Percentiles rank a stretch among this genome's conserved stretches.
phyloP scores from a whole-genome alignment of 2,329 filamentous ascomycete genomes.

The Aquanectria penicillioides region DNA sequence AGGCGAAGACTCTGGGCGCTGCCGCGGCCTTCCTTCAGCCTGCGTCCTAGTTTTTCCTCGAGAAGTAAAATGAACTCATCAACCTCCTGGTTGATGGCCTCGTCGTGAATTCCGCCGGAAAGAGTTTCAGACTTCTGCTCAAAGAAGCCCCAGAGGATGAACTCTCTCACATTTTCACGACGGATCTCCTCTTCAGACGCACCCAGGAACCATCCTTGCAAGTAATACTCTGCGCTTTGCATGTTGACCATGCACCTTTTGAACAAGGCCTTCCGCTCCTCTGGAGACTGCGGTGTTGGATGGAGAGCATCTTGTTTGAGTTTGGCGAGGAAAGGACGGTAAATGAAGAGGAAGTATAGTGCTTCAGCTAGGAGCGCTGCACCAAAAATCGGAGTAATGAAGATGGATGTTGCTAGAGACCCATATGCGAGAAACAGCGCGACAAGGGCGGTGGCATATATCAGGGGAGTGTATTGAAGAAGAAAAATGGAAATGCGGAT shows the following conservation, averaged over 20 bases:
- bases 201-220: conserved; percentile 74
- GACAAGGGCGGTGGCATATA: conserved; percentile 48
- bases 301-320: conserved; percentile 52
- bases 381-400: conserved; percentile 33
- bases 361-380: conserved; percentile 51
- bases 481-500: conserved; percentile 57
- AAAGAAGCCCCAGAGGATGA: conserved; percentile 75
- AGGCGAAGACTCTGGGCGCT: conserved; percentile 67
- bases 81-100: conserved; percentile 53
- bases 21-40: conserved; percentile 64
- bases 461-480: conserved; percentile 55
- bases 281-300: conserved; percentile 52
- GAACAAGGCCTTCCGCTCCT: conserved; percentile 66
- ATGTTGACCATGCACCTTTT: conserved; percentile 64
- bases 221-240: conserved; percentile 63
- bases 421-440: conserved; percentile 35
- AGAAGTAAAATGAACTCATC: conserved; percentile 60
- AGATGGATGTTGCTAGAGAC: conserved; percentile 18
- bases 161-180: conserved; percentile 75
- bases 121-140: conserved; percentile 52
- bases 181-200: conserved; percentile 66
- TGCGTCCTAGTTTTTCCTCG: conserved; percentile 62
- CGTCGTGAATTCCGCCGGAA: conserved; percentile 23
- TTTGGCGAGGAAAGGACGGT: conserved; percentile 52
- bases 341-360: conserved; percentile 55